A percentile compares a stretch with the other conserved stretches of the same genome.
Evolutionary conservation across 257 asterid genomes (phyloP).

Genomic region (Nicotiana tabacum): DNA sequence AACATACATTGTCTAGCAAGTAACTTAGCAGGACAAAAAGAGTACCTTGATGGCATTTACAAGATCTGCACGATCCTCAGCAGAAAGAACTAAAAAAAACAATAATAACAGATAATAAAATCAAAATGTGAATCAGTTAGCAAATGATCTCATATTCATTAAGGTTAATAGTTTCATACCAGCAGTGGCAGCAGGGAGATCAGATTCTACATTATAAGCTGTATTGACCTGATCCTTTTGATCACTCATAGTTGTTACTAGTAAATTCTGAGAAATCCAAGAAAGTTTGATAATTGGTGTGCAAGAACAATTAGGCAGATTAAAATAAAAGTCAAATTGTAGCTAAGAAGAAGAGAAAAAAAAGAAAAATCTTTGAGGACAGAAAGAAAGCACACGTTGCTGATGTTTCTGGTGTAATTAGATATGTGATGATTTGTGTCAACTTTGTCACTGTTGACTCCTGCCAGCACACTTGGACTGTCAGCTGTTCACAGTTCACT

Average conservation of each 20-base stretch:
- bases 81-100: constrained; percentile 1
- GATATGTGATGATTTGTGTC: background rate
- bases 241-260: background rate
- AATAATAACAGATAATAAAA: background rate
- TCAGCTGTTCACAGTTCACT: background rate
- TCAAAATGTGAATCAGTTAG: background rate
- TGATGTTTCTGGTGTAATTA: background rate
- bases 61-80: constrained; percentile 16
- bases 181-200: constrained; percentile 11
- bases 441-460: background rate
- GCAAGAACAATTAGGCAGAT: background rate
- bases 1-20: too few species aligned
- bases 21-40: background rate
- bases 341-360: too few species aligned
- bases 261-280: background rate
- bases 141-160: background rate
- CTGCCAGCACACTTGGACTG: constrained; percentile 5
- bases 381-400: background rate
- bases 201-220: background rate
- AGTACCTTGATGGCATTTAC: constrained; percentile 15
- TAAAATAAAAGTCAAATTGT: background rate
- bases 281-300: background rate
- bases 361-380: background rate
- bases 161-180: background rate
- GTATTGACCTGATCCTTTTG: constrained; percentile 4